These are phyloP conservation scores for Candida berthetii DNA, from an alignment of 805 yeast genomes.

Conservation along the genomic window DNA sequence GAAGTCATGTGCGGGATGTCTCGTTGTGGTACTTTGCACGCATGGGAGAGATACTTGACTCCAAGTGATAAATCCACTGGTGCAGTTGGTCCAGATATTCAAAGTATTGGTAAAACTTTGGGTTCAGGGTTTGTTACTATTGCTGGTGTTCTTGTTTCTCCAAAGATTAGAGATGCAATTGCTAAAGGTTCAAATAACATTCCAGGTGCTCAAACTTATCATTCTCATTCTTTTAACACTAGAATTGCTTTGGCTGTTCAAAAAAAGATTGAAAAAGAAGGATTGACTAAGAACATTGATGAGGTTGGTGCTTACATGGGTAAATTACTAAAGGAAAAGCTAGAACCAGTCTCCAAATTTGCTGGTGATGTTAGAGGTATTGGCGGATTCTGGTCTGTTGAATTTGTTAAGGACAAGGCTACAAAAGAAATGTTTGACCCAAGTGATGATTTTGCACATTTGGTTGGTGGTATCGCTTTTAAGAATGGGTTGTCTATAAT, in stretches of 20 bases:
- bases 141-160: conserved; percentile 38
- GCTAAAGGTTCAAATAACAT: conserved; percentile 33
- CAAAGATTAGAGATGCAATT: conserved; percentile 31
- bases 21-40: conserved; percentile 40
- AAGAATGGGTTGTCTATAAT: conserved; percentile 41
- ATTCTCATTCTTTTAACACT: conserved; percentile 41
- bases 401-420: conserved; percentile 44
- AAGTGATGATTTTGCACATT: conserved; percentile 21
- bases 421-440: conserved; percentile 43
- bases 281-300: conserved; percentile 34
- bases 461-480: conserved; percentile 20
- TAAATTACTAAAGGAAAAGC: conserved; percentile 25
- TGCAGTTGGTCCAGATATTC: conserved; percentile 37
- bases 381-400: conserved; percentile 56
- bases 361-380: conserved; percentile 60
- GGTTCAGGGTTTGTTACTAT: conserved; percentile 45
- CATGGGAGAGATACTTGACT: conserved; percentile 38
- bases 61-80: conserved; percentile 14
- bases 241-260: conserved; percentile 41
- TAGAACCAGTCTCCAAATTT: conserved; percentile 27
- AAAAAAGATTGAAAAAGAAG: conserved; percentile 28
- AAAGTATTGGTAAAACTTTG: conserved; percentile 42
- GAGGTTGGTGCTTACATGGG: conserved; percentile 38
- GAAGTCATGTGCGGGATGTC: conserved; percentile 58
- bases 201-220: conserved; percentile 46